Evolutionary conservation across 805 yeast species (phyloP).

Genomic region (Nakazawaea wyomingensis): DNA sequence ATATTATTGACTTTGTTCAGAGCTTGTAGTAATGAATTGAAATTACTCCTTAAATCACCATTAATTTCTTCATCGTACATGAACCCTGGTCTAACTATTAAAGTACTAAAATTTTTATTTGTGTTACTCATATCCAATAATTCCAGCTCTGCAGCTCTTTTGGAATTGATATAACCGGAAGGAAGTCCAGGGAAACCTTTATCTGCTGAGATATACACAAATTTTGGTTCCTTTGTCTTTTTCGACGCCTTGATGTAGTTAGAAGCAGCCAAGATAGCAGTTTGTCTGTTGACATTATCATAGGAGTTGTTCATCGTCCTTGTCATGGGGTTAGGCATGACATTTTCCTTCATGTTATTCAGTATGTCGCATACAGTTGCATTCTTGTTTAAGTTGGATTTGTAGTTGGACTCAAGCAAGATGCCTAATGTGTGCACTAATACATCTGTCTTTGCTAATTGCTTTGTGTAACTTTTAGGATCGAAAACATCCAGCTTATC

Average conservation of each 20-base stretch:
- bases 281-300: slow-evolving; percentile 61
- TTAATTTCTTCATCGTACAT: slow-evolving; percentile 55
- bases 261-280: slow-evolving; percentile 62
- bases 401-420: slow-evolving; percentile 64
- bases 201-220: slow-evolving; percentile 82
- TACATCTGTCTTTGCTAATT: slow-evolving; percentile 45
- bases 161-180: slow-evolving; percentile 64
- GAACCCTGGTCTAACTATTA: slow-evolving; percentile 76
- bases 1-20: slow-evolving; percentile 39
- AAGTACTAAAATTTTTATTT: slow-evolving; percentile 34
- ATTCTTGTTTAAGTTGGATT: slow-evolving; percentile 36
- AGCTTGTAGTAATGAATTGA: slow-evolving; percentile 38
- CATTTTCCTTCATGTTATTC: slow-evolving; percentile 26
- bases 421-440: slow-evolving; percentile 86
- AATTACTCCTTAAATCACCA: slow-evolving; percentile 31
- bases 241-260: slow-evolving; percentile 28
- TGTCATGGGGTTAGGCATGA: slow-evolving; percentile 58
- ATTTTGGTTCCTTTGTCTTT: slow-evolving; percentile 22
- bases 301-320: slow-evolving; percentile 43
- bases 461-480: slow-evolving; percentile 48
- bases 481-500: slow-evolving; percentile 61
- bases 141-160: slow-evolving; percentile 70
- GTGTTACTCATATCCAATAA: slow-evolving; percentile 33
- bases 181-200: slow-evolving; percentile 64
- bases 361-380: slow-evolving; percentile 15